phyloP scores from a whole-genome alignment of 768 basidiomycete genomes.

The Kwoniella shandongensis region DNA sequence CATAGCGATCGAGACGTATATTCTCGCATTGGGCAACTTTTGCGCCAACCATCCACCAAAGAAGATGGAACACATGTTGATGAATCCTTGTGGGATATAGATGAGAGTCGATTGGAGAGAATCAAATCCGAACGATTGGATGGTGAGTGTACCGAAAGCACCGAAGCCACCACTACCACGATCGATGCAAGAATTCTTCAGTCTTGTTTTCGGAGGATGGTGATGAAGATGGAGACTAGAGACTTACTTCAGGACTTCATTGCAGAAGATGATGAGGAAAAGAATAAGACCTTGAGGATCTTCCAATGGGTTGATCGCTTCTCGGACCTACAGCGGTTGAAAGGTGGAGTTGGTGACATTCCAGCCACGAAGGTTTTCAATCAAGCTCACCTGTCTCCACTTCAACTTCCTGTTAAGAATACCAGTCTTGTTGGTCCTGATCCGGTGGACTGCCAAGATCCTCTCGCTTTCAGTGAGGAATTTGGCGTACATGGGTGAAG shows the following conservation, averaged over 20 bases:
- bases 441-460: neutral
- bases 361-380: neutral
- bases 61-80: slow-evolving; percentile 4
- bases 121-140: slow-evolving; percentile 1
- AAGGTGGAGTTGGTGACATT: neutral
- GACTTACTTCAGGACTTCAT: slow-evolving; percentile 3
- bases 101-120: slow-evolving; percentile 3
- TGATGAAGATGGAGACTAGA: no score
- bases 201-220: neutral
- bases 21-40: neutral
- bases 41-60: slow-evolving; percentile 9
- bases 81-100: slow-evolving; percentile 8
- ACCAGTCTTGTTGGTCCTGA: slow-evolving; percentile 6
- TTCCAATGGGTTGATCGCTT: slow-evolving; percentile 6
- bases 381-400: slow-evolving; percentile 3
- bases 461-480: slow-evolving; percentile 5
- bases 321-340: neutral
- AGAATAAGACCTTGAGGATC: slow-evolving; percentile 1
- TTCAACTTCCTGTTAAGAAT: slow-evolving; percentile 1
- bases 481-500: slow-evolving; percentile 4
- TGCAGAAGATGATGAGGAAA: slow-evolving; percentile 2
- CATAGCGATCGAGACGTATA: slow-evolving; percentile 4
- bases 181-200: no score
- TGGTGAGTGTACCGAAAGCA: slow-evolving; percentile 5
- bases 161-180: slow-evolving; percentile 7